Evolutionary conservation across 108 stramenopile species (phyloP).

Genomic region (Skeletonema grethae): DNA sequence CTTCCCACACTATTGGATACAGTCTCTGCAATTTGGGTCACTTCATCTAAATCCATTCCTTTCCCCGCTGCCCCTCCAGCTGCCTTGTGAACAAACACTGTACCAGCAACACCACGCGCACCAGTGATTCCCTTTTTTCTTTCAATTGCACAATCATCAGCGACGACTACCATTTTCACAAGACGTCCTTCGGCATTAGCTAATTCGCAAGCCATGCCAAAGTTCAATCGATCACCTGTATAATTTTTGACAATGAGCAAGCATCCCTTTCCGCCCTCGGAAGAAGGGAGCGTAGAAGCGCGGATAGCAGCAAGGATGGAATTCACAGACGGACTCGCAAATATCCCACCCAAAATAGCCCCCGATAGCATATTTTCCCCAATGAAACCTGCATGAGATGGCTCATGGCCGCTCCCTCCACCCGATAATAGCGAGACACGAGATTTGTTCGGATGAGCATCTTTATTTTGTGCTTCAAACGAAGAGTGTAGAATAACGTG

Average conservation of each 20-base stretch:
- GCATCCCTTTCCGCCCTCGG: conserved; percentile 60
- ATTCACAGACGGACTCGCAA: conserved; percentile 91
- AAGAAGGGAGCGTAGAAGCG: conserved; percentile 62
- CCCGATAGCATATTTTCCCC: conserved; percentile 94
- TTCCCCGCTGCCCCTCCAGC: conserved; percentile 89
- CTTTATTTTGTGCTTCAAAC: conserved; percentile 13
- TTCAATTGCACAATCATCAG: conserved; percentile 94
- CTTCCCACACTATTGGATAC: conserved; percentile 75
- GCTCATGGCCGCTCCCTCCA: conserved; percentile 98
- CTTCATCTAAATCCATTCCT: conserved; percentile 64
- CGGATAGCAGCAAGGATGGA: conserved; percentile 93
- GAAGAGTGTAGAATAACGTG: conserved; percentile 62
- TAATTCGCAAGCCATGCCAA: conserved; percentile 95
- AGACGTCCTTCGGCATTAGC: conserved; percentile 74
- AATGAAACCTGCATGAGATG: conserved; percentile 95
- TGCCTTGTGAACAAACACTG: conserved; percentile 95
- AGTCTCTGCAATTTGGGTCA: conserved; percentile 61
- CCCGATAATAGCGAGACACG: conserved; percentile 83
- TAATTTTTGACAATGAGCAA: conserved; percentile 98
- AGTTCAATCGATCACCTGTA: conserved; percentile 98
- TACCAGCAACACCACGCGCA: conserved; percentile 96
- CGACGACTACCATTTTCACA: conserved; percentile 89
- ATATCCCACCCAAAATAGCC: conserved; percentile 96
- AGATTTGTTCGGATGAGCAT: conserved; percentile 28
- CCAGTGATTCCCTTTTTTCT: conserved; percentile 94